Evolutionary conservation across 2,329 filamentous ascomycete species (phyloP), one percentile per base, ranked within the genome.

Genomic region (Lachnellula cervina): DNA sequence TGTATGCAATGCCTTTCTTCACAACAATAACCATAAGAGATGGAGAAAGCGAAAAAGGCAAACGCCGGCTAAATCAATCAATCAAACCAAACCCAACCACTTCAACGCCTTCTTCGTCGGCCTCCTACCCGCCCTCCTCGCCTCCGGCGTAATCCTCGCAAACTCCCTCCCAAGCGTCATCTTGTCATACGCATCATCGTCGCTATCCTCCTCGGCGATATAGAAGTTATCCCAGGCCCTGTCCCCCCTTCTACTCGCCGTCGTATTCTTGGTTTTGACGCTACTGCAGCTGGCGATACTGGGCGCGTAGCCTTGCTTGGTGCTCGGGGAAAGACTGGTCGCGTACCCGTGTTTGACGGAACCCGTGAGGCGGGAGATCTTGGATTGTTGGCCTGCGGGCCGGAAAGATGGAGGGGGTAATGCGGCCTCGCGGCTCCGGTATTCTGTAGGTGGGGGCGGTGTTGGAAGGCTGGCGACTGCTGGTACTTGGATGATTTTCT

Each of bases 71-170:
- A 32, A 32, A 11, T 52, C 28, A 50, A n/a, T 14, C n/a, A 16
- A 38, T 23, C 50, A 34, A 54, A 64, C 63, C 34, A 70, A 61
- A 4, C 72, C 72, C 43, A 74, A 63, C 70, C 69, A 73, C 58
- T 66, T 70, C 55, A 73, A 54, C 16, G 72, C 72, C 62, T 74
- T 73, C 51, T 64, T 23, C 21, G 19, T 51, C 19, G 38, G 35
- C 49, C 49, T 28, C n/a, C n/a, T 51, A 42, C 13, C 13, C 13
- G 19, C 13, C 44, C 17, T 46, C 19, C 2, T 21, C 44, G 44
- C 16, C 23, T 61, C 60, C 16, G 62, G 63, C 42, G 57, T 51
- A 37, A 63, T 59, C 37, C 38, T 59, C 44, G 57, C 58, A 53
- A 56, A 56, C 7, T 47, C 50, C 37, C 65, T 53, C 4, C 64